These are phyloP conservation scores for Rhododendron simsii DNA, from an alignment of 148 eudicot genomes.

Conservation along the genomic window DNA sequence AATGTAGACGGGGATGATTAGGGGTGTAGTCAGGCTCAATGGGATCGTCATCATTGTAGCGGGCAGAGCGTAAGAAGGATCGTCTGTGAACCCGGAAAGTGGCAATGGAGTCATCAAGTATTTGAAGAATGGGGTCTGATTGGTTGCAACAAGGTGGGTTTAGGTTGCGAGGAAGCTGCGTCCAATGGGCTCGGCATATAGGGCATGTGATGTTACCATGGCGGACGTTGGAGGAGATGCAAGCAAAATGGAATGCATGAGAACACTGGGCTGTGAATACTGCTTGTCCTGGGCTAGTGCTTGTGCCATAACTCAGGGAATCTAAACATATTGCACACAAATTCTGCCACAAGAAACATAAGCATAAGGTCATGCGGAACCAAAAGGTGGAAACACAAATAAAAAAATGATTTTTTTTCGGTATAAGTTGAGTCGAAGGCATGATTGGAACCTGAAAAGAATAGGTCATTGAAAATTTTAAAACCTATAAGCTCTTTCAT, in stretches of 20 bases:
- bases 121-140: constrained; percentile 64
- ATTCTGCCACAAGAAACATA: constrained; percentile 39
- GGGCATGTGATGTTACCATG: constrained; percentile 87
- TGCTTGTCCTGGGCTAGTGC: constrained; percentile 64
- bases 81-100: constrained; percentile 73
- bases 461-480: not conserved
- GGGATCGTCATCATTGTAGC: constrained; percentile 75
- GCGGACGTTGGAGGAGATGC: constrained; percentile 83
- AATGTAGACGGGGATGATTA: constrained; percentile 54
- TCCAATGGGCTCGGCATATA: constrained; percentile 89
- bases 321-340: constrained; percentile 79
- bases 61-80: constrained; percentile 70
- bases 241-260: constrained; percentile 75
- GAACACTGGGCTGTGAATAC: constrained; percentile 86
- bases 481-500: not conserved
- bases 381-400: not conserved
- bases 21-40: constrained; percentile 50
- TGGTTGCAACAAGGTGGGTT: constrained; percentile 51
- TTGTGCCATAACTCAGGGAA: constrained; percentile 44
- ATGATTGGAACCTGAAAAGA: not conserved
- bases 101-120: constrained; percentile 70
- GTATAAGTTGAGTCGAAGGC: not conserved
- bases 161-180: constrained; percentile 70
- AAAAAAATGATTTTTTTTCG: too few relatives aligned
- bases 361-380: constrained; percentile 1